Evolutionary conservation across 2,329 filamentous ascomycete genomes (phyloP).

Genomic region (Apiospora aurea): DNA sequence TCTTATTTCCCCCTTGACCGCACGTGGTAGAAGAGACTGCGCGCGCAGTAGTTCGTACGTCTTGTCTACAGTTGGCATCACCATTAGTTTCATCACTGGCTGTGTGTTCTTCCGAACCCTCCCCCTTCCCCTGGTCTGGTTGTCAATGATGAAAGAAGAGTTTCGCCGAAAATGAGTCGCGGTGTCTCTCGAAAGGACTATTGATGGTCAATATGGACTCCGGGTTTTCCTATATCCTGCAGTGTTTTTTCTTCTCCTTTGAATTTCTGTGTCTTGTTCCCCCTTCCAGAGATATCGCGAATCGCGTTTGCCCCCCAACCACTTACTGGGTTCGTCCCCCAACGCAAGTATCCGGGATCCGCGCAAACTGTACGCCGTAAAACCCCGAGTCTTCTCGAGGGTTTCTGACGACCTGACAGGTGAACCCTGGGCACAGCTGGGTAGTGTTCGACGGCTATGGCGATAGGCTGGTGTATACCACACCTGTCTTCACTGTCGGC

Average conservation of each 20-base stretch:
- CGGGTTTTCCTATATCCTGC: constrained; percentile 23
- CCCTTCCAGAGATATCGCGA: constrained; percentile 20
- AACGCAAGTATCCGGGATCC: constrained; percentile 18
- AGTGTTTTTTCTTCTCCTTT: constrained; percentile 17
- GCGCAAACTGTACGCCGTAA: constrained; percentile 15
- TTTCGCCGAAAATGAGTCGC: constrained; percentile 13
- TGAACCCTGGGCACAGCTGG: constrained; percentile 7
- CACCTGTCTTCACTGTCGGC: background rate
- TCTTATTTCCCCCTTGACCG: constrained; percentile 38
- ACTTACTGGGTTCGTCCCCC: background rate
- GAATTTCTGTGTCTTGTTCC: constrained; percentile 19
- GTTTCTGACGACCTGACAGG: background rate
- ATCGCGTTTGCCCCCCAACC: constrained; percentile 14
- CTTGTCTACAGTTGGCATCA: constrained; percentile 22
- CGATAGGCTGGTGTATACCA: background rate
- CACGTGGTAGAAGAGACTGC: constrained; percentile 23
- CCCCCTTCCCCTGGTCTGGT: constrained; percentile 21
- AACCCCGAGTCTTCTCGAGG: background rate
- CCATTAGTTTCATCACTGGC: constrained; percentile 23
- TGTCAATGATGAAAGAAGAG: constrained; percentile 21
- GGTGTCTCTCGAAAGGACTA: constrained; percentile 19
- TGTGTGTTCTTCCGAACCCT: constrained; percentile 19
- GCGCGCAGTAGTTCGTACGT: constrained; percentile 23
- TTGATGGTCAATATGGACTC: constrained; percentile 23
- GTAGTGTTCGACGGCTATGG: background rate